Percentiles rank a stretch among this genome's conserved stretches.
Evolutionary conservation across 495 filamentous ascomycete species (phyloP).

Genomic region (Talaromyces borbonicus): DNA sequence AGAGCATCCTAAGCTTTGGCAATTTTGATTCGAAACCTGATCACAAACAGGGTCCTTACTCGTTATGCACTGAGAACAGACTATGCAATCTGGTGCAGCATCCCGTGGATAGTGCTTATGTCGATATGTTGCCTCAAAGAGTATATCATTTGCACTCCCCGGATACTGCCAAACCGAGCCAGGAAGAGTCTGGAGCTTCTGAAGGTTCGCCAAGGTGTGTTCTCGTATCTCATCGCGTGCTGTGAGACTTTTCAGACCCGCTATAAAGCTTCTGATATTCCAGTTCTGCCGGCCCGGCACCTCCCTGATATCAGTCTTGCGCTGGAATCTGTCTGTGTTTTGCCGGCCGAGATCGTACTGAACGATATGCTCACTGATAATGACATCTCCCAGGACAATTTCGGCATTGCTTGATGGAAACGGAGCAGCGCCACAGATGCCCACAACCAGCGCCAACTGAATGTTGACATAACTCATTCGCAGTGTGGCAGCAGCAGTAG

Average conservation of each 20-base stretch:
- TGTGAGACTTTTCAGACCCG: background rate
- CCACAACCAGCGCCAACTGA: constrained; percentile 16
- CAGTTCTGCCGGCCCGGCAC: constrained; percentile 14
- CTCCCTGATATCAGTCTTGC: constrained; percentile 16
- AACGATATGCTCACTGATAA: constrained; percentile 28
- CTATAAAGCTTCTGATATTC: constrained; percentile 17
- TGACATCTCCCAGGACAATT: constrained; percentile 32
- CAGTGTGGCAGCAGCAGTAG: constrained; percentile 13
- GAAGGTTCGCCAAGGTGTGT: background rate
- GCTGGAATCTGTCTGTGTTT: constrained; percentile 11
- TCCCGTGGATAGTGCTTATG: constrained; percentile 11
- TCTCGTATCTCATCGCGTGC: background rate
- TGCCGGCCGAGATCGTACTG: constrained; percentile 27
- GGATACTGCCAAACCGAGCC: constrained; percentile 11
- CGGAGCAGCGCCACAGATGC: constrained; percentile 20
- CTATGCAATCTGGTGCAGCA: background rate
- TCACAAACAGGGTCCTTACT: constrained; percentile 8
- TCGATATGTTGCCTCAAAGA: constrained; percentile 11
- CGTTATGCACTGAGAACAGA: background rate
- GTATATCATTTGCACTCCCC: constrained; percentile 10
- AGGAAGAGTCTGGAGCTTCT: background rate
- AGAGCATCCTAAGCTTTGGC: constrained; percentile 3
- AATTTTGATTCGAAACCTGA: constrained; percentile 1
- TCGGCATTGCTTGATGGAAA: constrained; percentile 8
- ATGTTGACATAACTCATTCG: constrained; percentile 20